Evolutionary conservation across 176 grass and related monocot species (phyloP), one percentile per base, ranked within the genome.

Genomic region (Areca catechu): DNA sequence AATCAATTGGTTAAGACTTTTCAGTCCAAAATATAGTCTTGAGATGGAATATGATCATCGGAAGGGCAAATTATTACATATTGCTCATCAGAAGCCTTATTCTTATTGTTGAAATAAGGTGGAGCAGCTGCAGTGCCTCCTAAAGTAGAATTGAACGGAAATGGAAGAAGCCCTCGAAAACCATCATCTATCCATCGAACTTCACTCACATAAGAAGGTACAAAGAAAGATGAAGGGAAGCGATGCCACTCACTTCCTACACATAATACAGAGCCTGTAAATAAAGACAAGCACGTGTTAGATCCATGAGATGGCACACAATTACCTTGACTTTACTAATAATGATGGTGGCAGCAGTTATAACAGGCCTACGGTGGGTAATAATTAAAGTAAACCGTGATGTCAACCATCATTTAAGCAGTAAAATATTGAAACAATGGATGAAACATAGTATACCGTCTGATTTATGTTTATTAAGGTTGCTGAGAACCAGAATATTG

Each of bases 171-270:
- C 15, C 93, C 93, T 58, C 82, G 68, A 62, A 98, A 98, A 51
- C 93, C 93, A 66, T 98, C 93, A 24, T 98, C 86, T 63, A 98
- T 77, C 93, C 86, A 98, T 54, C 85, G 71, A 56, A 98, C 93
- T 83, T 98, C 86, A 19, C 74, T 79, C 53, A 98, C 75, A 77
- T 92, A 91, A 2, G 83, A 71, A 4, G 93, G 93, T 64, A 98
- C 34, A 22, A 98, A 98, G 56, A 98, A 98, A 2, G 87, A 98
- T 29, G 93, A 98, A 15, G 93, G 87, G 58, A 88, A 98, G 7
- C 93, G 80, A 61, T 98, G 93, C 93, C 93, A 98, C 51, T 98
- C 93, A 72, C 87, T 88, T 59, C 93, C 93, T 61, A 92, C 71
- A 54, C 93, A 98, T 7, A 98, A 72, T 56, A 76, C n/a, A 60